phyloP scores from a whole-genome alignment of 1,284 basidiomycete genomes.

The Rhodotorula sp. region DNA sequence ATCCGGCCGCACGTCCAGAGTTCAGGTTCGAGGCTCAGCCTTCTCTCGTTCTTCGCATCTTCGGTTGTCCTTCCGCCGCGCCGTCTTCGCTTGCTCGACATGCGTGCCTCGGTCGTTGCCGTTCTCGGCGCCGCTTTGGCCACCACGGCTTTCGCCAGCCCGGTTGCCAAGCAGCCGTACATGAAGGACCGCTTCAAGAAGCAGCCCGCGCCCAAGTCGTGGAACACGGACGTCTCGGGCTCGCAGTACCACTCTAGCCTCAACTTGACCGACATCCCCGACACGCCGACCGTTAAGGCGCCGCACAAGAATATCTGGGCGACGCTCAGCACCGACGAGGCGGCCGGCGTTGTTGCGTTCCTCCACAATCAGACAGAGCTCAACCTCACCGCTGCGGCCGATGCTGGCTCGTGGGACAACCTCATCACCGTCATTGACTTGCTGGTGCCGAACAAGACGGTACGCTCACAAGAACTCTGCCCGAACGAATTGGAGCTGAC shows the following conservation, averaged over 20 bases:
- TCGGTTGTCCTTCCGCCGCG: too few species aligned
- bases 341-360: slow-evolving; percentile 44
- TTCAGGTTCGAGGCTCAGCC: too few species aligned
- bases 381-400: slow-evolving; percentile 47
- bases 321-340: slow-evolving; percentile 46
- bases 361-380: slow-evolving; percentile 45
- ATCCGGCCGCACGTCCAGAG: too few species aligned
- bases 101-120: too few species aligned
- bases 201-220: not conserved
- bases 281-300: slow-evolving; percentile 28
- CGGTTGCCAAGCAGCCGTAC: slow-evolving; percentile 2
- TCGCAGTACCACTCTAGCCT: not conserved
- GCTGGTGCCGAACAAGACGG: slow-evolving; percentile 46
- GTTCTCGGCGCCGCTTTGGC: too few species aligned
- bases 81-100: too few species aligned
- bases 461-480: not conserved
- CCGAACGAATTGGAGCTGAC: not conserved
- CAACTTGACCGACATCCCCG: slow-evolving; percentile 6
- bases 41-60: too few species aligned
- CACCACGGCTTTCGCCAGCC: too few species aligned
- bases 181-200: slow-evolving; percentile 6
- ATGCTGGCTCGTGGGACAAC: slow-evolving; percentile 49
- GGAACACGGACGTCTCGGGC: not conserved
- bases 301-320: slow-evolving; percentile 48
- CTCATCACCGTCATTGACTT: slow-evolving; percentile 48